Conservation (phyloP, 495 filamentous ascomycete species). For the Staphylotrichum tortipilum region DNA sequence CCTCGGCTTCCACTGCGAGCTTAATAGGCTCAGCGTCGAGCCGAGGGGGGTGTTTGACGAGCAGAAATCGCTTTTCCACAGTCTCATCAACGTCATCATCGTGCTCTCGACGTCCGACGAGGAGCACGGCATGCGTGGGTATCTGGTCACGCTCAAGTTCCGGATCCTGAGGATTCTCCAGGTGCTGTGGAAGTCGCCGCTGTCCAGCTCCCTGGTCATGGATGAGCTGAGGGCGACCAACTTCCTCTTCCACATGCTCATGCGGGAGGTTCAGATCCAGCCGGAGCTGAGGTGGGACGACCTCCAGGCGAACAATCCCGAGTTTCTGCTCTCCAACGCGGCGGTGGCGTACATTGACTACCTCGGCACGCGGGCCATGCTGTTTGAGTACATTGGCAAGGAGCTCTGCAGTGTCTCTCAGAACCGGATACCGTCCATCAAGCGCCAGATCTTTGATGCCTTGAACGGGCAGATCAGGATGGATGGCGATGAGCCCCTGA, state of each 20-base stretch:
- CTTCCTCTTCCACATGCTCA: constrained; percentile 62
- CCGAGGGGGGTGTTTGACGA: constrained; percentile 55
- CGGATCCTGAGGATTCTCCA: constrained; percentile 69
- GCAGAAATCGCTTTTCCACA: constrained; percentile 71
- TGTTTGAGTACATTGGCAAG: constrained; percentile 72
- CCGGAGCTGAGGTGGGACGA: constrained; percentile 63
- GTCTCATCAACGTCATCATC: constrained; percentile 58
- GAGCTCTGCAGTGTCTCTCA: constrained; percentile 73
- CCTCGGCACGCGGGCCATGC: constrained; percentile 59
- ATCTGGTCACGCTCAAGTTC: constrained; percentile 63
- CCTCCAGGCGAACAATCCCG: constrained; percentile 34
- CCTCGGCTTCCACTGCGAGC: constrained; percentile 73
- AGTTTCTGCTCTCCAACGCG: constrained; percentile 57
- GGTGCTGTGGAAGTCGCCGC: constrained; percentile 71
- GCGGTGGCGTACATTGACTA: constrained; percentile 63
- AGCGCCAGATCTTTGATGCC: constrained; percentile 67
- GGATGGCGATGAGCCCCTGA: constrained; percentile 51
- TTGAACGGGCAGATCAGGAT: constrained; percentile 64
- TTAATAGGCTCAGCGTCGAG: constrained; percentile 55
- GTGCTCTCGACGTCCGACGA: constrained; percentile 52
- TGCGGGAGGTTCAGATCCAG: constrained; percentile 54
- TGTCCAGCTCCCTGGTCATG: constrained; percentile 67
- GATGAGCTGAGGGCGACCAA: constrained; percentile 67
- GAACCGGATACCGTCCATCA: constrained; percentile 61
- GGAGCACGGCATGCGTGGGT: constrained; percentile 52